Conservation (phyloP, 139 green algal genomes). For the Coccomyxa sp. region DNA sequence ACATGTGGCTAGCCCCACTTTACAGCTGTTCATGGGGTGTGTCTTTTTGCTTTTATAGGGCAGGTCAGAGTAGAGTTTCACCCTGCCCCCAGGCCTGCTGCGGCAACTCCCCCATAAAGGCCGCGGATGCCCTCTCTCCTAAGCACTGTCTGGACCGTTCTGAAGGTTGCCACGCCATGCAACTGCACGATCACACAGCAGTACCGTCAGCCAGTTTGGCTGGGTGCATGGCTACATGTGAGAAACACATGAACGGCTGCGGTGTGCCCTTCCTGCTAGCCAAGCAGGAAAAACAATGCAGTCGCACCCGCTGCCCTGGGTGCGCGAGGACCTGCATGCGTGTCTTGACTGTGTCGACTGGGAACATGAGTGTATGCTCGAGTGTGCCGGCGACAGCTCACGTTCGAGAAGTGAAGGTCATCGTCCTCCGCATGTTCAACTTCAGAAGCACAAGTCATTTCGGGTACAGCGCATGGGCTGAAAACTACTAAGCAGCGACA, state of each 20-base stretch:
- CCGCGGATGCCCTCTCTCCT: slow-evolving; percentile 64
- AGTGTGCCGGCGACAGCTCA: slow-evolving; percentile 74
- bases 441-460: too few species aligned
- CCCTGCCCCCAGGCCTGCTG: slow-evolving; percentile 21
- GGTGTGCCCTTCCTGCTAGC: not conserved
- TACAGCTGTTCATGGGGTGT: too few species aligned
- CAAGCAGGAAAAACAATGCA: not conserved
- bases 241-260: not conserved
- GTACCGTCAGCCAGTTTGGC: not conserved
- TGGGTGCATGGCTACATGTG: not conserved
- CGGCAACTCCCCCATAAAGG: slow-evolving; percentile 77
- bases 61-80: not conserved
- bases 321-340: slow-evolving; percentile 91
- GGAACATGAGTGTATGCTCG: slow-evolving; percentile 95
- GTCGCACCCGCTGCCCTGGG: slow-evolving; percentile 66
- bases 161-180: slow-evolving; percentile 40
- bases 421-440: too few species aligned
- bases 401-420: too few species aligned
- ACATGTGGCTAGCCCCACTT: too few species aligned
- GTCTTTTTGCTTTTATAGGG: not conserved
- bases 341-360: slow-evolving; percentile 97
- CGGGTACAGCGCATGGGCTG: too few species aligned
- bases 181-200: slow-evolving; percentile 48
- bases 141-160: slow-evolving; percentile 57
- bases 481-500: too few species aligned